A percentile compares a stretch with the other conserved stretches of the same genome.
Evolutionary conservation across 2,329 filamentous ascomycete species (phyloP).

Genomic region (Neonectria magnoliae): DNA sequence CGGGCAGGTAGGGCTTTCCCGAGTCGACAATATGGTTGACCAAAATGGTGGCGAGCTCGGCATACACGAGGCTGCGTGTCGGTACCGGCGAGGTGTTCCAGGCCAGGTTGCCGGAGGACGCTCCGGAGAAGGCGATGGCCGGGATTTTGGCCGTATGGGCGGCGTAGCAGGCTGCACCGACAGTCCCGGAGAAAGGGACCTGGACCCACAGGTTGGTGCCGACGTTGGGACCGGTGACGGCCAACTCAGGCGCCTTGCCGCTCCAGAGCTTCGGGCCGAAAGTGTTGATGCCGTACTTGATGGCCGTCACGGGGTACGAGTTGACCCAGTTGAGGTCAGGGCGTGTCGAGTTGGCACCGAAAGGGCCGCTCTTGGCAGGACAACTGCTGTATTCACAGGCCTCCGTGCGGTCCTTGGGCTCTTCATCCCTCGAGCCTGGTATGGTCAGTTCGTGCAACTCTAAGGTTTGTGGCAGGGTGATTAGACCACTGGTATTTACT

Average conservation of each 20-base stretch:
- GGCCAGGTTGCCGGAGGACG: conserved; percentile 58
- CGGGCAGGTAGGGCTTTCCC: conserved; percentile 71
- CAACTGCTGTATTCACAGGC: conserved; percentile 73
- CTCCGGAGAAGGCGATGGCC: conserved; percentile 74
- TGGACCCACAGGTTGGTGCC: conserved; percentile 66
- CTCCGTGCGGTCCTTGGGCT: conserved; percentile 57
- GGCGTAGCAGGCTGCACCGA: conserved; percentile 71
- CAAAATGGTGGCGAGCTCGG: conserved; percentile 67
- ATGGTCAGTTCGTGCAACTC: background rate
- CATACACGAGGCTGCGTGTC: conserved; percentile 68
- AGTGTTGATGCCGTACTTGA: conserved; percentile 69
- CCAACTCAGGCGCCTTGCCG: conserved; percentile 65
- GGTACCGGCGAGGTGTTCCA: conserved; percentile 66
- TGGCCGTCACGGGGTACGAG: conserved; percentile 72
- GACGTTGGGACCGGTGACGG: conserved; percentile 72
- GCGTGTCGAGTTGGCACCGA: conserved; percentile 61
- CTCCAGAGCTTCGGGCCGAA: conserved; percentile 64
- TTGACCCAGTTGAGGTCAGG: conserved; percentile 76
- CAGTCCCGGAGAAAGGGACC: conserved; percentile 71
- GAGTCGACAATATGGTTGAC: conserved; percentile 64
- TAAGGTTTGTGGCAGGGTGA: background rate
- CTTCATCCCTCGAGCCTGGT: conserved; percentile 54
- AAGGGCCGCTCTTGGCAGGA: conserved; percentile 62
- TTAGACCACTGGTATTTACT: conserved; percentile 13
- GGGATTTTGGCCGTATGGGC: conserved; percentile 65